Evolutionary conservation across 306 rosid species (phyloP).

Genomic region (Begonia fuchsioides): DNA sequence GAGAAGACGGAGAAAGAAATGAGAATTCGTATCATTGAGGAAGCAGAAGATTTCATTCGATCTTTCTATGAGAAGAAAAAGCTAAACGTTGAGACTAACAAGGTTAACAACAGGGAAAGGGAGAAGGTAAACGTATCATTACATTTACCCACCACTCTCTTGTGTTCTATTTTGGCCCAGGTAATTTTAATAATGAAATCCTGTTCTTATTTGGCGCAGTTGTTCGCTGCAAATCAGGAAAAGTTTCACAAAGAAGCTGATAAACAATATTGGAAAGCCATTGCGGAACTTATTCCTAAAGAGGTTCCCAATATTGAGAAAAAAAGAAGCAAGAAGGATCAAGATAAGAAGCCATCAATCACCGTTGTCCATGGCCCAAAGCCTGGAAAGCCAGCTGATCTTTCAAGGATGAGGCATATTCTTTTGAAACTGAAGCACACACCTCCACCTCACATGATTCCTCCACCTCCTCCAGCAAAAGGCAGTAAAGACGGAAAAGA

Average conservation of each 20-base stretch:
- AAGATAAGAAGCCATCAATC: conserved; percentile 71
- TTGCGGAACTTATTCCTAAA: conserved; percentile 76
- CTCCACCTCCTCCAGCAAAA: conserved; percentile 44
- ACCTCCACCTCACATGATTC: conserved; percentile 81
- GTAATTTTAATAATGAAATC: not conserved
- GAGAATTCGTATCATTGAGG: conserved; percentile 70
- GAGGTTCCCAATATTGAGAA: conserved; percentile 66
- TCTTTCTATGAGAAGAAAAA: conserved; percentile 79
- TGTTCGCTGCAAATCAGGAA: conserved; percentile 62
- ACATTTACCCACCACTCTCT: not conserved
- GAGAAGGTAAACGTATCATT: conserved; percentile 46
- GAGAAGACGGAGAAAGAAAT: conserved; percentile 76
- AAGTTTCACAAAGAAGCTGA: conserved; percentile 85
- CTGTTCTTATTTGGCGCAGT: conserved; percentile 24
- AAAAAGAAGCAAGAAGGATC: conserved; percentile 81
- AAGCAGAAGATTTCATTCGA: conserved; percentile 64
- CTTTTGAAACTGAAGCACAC: conserved; percentile 80
- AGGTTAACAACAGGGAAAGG: conserved; percentile 63
- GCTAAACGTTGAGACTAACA: conserved; percentile 69
- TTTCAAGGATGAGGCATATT: conserved; percentile 70
- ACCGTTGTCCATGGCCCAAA: conserved; percentile 78
- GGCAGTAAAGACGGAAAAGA: conserved; percentile 14
- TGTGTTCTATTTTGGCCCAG: not conserved
- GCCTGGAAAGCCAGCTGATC: conserved; percentile 91
- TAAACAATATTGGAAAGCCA: conserved; percentile 80